Evolutionary conservation across 2,329 filamentous ascomycete genomes (phyloP).

Genomic region (Aspergillus melleus): DNA sequence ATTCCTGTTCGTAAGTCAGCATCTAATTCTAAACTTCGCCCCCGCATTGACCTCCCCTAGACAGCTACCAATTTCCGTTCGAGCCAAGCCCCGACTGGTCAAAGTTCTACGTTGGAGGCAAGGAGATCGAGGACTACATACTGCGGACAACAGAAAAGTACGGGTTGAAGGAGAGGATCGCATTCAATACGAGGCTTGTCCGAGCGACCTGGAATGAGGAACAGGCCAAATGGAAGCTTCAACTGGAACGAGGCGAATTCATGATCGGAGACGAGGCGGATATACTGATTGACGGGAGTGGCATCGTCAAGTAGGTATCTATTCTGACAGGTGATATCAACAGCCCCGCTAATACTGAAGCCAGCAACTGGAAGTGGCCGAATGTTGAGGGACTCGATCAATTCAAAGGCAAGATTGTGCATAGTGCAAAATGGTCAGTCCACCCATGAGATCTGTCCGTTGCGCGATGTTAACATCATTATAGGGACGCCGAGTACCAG

Average conservation of each 20-base stretch:
- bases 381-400: slow-evolving; percentile 23
- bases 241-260: slow-evolving; percentile 12
- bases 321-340: too few species aligned
- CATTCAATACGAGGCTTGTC: slow-evolving; percentile 36
- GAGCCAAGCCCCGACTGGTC: slow-evolving; percentile 47
- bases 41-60: not conserved
- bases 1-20: slow-evolving; percentile 2
- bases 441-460: too few species aligned
- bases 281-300: slow-evolving; percentile 29
- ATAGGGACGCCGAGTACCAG: slow-evolving; percentile 27
- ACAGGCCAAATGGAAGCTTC: slow-evolving; percentile 19
- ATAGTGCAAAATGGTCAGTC: slow-evolving; percentile 37
- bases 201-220: slow-evolving; percentile 39
- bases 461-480: not conserved
- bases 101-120: slow-evolving; percentile 40
- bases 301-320: slow-evolving; percentile 23
- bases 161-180: slow-evolving; percentile 39
- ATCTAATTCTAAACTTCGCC: not conserved
- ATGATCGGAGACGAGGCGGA: slow-evolving; percentile 24
- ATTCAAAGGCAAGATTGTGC: slow-evolving; percentile 37
- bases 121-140: slow-evolving; percentile 49
- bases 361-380: slow-evolving; percentile 25
- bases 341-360: not conserved
- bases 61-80: slow-evolving; percentile 44
- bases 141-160: slow-evolving; percentile 40